Base-by-base conservation (phyloP, 2,329 filamentous ascomycete species). In the Exophiala xenobiotica region DNA sequence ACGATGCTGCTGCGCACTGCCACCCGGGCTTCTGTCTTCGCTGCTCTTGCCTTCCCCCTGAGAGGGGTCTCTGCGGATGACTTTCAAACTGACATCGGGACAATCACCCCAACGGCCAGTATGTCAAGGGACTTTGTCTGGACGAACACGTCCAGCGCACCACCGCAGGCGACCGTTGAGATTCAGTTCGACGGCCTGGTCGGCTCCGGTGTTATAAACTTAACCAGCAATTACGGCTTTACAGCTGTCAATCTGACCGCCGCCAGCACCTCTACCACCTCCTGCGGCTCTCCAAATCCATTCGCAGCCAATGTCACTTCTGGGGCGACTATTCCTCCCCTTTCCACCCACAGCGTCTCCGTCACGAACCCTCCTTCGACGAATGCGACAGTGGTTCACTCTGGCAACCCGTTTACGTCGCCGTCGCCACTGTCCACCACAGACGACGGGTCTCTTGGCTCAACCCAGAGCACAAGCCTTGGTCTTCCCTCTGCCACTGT, bases 231-330 rank as follows among this genome's bases (percentile, higher is more conserved):
- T 23, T 22, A 22, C 14, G 39, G 39, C 19, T 43, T 43, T 27
- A 43, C 39, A 23, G 39, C 11, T 16, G 23, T 43, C 39, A 43
- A 43, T 43, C 39, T 43, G 19, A 27, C 39, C 23, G 19, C 39
- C 23, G 39, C 35, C 35, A 38, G 35, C 35, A 38, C 35, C 35
- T 38, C 18, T 24, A 16, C n/a, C 39, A 27, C 23, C 39, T 43
- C 39, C 19, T 43, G 39, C 39, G 11, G 7, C 19, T 8, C 39
- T 43, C 19, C 18, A 43, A 43, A 27, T 43, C 23, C 39, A 27
- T 43, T 43, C 39, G 39, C 18, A 23, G 39, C 39, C 23, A 43
- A 43, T 43, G 39, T 14, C 39, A 43, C 39, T 43, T 43, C 39
- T 22, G 23, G 18, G 19, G 39, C 39, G 39, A 43, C 18, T 38